phyloP scores from a whole-genome alignment of 139 green algal species.

The Tetraselmis striata region DNA sequence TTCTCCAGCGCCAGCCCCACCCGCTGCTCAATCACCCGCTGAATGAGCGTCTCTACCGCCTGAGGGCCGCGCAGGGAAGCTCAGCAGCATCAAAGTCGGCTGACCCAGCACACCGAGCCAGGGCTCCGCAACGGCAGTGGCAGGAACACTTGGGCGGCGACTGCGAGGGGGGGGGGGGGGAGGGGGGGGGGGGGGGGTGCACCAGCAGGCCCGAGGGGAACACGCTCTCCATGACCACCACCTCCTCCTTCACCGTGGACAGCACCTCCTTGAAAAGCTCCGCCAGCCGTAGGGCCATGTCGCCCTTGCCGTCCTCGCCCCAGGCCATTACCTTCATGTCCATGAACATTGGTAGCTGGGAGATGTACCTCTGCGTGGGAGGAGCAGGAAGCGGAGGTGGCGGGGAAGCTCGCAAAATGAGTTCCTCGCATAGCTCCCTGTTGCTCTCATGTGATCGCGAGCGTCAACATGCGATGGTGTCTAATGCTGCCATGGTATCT shows the following conservation, averaged over 20 bases:
- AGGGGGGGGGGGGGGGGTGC: not conserved
- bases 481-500: no score
- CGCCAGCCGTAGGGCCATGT: conserved; percentile 16
- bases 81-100: no score
- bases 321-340: not conserved
- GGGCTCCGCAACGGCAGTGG: conserved; percentile 17
- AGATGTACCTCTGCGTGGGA: conserved; percentile 51
- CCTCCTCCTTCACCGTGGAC: conserved; percentile 38
- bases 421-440: no score
- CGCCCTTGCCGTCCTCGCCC: conserved; percentile 8
- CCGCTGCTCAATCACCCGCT: conserved; percentile 55
- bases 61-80: no score
- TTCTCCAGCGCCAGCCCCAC: conserved; percentile 12
- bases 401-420: no score
- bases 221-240: conserved; percentile 32
- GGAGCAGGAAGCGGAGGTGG: no score
- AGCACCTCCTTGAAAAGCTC: conserved; percentile 38
- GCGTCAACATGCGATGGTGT: no score
- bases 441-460: no score
- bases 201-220: not conserved
- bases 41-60: conserved; percentile 35
- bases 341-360: conserved; percentile 42
- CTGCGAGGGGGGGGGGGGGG: no score
- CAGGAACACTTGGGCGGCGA: no score
- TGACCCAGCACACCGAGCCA: no score